phyloP scores from a whole-genome alignment of 2,329 filamentous ascomycete genomes.

The Nigrograna mackinnonii region DNA sequence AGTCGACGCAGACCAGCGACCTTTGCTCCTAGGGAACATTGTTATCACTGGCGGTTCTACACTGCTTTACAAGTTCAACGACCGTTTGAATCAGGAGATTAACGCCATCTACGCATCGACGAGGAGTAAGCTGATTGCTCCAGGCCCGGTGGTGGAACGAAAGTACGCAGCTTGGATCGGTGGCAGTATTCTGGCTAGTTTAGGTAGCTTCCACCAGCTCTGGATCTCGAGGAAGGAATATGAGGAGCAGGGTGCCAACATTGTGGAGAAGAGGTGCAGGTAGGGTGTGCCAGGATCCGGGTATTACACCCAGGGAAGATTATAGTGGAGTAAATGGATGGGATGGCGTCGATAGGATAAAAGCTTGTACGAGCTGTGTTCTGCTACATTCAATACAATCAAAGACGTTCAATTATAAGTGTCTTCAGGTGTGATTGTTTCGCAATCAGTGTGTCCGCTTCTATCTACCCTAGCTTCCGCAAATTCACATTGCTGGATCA shows the following conservation, averaged over 20 bases:
- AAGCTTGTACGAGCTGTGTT: no score
- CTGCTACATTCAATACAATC: no score
- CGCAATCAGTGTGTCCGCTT: no score
- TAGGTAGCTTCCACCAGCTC: slow-evolving; percentile 99
- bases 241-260: slow-evolving; percentile 86
- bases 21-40: slow-evolving; percentile 82
- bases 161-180: slow-evolving; percentile 96
- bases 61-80: slow-evolving; percentile 88
- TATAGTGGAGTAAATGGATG: no score
- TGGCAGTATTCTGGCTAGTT: slow-evolving; percentile 89
- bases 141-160: slow-evolving; percentile 83
- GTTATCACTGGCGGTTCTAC: slow-evolving; percentile 90
- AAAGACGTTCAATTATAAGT: no score
- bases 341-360: no score
- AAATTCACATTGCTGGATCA: no score
- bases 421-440: no score
- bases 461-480: no score
- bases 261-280: slow-evolving; percentile 97
- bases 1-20: slow-evolving; percentile 87
- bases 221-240: slow-evolving; percentile 99
- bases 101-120: slow-evolving; percentile 80
- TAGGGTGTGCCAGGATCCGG: no score
- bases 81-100: slow-evolving; percentile 85
- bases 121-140: slow-evolving; percentile 85
- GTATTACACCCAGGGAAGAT: no score